Base-by-base conservation (phyloP, 2,329 filamentous ascomycete species). In the Monosporascus sp. region DNA sequence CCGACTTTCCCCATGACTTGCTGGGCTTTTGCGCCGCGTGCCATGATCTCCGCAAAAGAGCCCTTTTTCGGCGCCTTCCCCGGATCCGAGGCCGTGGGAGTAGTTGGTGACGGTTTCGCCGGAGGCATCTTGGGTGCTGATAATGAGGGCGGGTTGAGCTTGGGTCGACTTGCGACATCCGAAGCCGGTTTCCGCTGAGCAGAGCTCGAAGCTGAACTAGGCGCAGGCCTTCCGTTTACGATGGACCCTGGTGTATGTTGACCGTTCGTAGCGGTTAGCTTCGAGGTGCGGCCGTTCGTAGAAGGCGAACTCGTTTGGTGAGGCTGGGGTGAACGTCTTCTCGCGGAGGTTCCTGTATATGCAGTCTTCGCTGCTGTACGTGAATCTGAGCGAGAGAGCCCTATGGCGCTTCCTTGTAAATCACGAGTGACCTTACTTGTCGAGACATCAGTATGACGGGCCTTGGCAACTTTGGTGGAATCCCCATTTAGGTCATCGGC, bases 11-110 rank as follows among this genome's bases (percentile, higher is more conserved):
- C 79, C 73, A 82, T 80, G 41, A 72, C 75, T 39, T 74, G 75
- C 62, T 88, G 82, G 14, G 82, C 85, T 55, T 82, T 82, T 63
- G 88, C 84, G 35, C 83, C 89, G 59, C 86, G 80, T 52, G 85
- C 85, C 71, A 92, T 78, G 55, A 90, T 87, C 63, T 90, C 87
- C 38, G 84, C 82, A 66, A 84, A 92, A 0, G 85, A 88, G 2
- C 87, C 85, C 64, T 87, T 89, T 69, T 90, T 90, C 1, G 83
- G 84, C 3, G 73, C 67, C 53, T 71, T 72, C 5, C 73, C 64
- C 1, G 67, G 56, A 24, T 61, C 60, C n/a, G 61, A 52, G 7
- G 53, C 14, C 11, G 56, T 65, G 9, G 62, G 58, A 6, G 63
- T 62, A 6, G 63, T 64, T 22, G 65, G 62, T 11, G 61, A 65